Evolutionary conservation across 805 yeast species (phyloP).

Genomic region (Candida vaughaniae): DNA sequence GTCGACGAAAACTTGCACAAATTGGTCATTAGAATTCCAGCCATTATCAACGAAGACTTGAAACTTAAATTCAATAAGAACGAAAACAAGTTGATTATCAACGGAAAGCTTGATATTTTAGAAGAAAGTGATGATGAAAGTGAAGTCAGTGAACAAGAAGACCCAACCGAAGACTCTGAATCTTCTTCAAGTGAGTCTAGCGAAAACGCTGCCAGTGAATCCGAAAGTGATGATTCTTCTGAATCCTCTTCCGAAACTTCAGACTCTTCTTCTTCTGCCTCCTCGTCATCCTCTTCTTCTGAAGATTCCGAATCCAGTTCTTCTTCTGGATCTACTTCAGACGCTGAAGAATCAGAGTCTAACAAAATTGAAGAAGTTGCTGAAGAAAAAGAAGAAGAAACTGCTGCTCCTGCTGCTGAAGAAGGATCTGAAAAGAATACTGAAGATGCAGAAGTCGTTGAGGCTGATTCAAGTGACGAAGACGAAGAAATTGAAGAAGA

Average conservation of each 20-base stretch:
- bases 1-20: conserved; percentile 39
- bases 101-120: conserved; percentile 32
- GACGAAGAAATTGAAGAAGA: conserved; percentile 44
- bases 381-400: conserved; percentile 3
- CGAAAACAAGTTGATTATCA: conserved; percentile 41
- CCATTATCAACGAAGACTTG: conserved; percentile 39
- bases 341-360: conserved; percentile 11
- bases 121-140: conserved; percentile 19
- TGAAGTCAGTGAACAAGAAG: conserved; percentile 13
- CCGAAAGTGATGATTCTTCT: conserved; percentile 13
- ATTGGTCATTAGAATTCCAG: conserved; percentile 41
- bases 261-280: conserved; percentile 15
- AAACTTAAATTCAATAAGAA: conserved; percentile 38
- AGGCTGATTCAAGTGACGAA: conserved; percentile 16
- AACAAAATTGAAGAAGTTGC: conserved; percentile 5
- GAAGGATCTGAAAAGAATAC: conserved; percentile 1
- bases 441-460: conserved; percentile 15
- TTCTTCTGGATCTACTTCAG: background rate
- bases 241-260: conserved; percentile 16
- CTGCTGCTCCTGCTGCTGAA: background rate
- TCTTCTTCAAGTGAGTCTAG: conserved; percentile 7
- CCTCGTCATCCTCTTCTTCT: conserved; percentile 17
- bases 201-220: conserved; percentile 4
- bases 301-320: conserved; percentile 5
- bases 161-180: conserved; percentile 14